These are phyloP conservation scores for Lumnitzera racemosa DNA, from an alignment of 345 rosid genomes.

Conservation along the genomic window DNA sequence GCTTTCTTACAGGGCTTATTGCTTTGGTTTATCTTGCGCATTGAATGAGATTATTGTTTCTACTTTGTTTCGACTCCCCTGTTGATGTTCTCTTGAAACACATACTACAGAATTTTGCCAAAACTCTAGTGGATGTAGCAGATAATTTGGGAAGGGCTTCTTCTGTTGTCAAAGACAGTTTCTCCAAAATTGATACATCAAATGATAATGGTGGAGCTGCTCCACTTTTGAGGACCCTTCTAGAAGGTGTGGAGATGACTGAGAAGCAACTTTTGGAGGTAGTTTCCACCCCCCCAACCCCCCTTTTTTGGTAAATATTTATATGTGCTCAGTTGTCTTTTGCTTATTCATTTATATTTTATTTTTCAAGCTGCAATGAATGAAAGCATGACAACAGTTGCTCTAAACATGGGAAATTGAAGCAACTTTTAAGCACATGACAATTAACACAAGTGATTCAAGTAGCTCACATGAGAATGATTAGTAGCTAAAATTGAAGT, in stretches of 20 bases:
- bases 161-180: slow-evolving; percentile 73
- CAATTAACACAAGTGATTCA: too few relatives aligned
- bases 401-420: too few relatives aligned
- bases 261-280: slow-evolving; percentile 90
- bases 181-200: slow-evolving; percentile 59
- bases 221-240: slow-evolving; percentile 62
- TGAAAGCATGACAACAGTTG: too few relatives aligned
- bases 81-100: slow-evolving; percentile 2
- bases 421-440: too few relatives aligned
- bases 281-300: neutral
- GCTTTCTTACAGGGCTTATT: slow-evolving; percentile 33
- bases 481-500: too few relatives aligned
- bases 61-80: neutral
- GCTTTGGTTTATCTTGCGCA: neutral
- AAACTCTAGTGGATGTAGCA: slow-evolving; percentile 74
- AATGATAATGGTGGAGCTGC: slow-evolving; percentile 53
- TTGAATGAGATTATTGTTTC: neutral
- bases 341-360: too few relatives aligned
- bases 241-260: slow-evolving; percentile 98
- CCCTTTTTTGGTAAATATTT: too few relatives aligned
- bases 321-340: too few relatives aligned
- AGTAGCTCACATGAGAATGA: too few relatives aligned
- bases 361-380: too few relatives aligned
- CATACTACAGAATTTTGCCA: slow-evolving; percentile 69
- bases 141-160: slow-evolving; percentile 94